Base-by-base conservation (phyloP, 768 basidiomycete species). In the Hygrophorus pudorinus region DNA sequence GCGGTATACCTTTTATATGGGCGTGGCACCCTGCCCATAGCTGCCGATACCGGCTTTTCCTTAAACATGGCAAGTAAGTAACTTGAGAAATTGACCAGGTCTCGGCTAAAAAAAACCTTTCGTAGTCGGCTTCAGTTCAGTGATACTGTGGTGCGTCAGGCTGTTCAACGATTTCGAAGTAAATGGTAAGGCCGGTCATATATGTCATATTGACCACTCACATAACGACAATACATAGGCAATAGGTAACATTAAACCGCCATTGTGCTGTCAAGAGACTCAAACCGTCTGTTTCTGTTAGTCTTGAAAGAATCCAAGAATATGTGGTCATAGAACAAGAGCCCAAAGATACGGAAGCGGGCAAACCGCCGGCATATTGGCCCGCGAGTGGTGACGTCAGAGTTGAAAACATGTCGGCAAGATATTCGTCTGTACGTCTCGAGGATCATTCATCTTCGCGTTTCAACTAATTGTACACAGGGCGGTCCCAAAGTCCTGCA, bases 231-330 rank as follows among this genome's bases (percentile, higher is more conserved):
- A 24, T 29, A 17, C 12, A 16, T 42, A 45, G 55, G 48, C 7
- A 61, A 61, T 40, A 61, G 58, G 59, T 56, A 41, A 4, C 21
- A 24, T 42, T 63, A 8, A 8, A 14, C 0, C 8, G 16, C 9
- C 14, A 16, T 18, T n/a, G 21, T 1, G 24, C 14, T 17, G 16
- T 18, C 1, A 29, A 42, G 12, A 41, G 14, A 5, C 13, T 20
- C 18, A 18, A 30, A 11, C 11, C 13, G n/a, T 38, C 24, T 24
- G 24, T 24, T 24, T 24, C 7, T 24, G 24, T 7, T 38, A 70
- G 71, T 50, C 54, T 70, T 21, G 88, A 92, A 55, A 81, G 89
- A 47, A 79, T 90, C 1, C 73, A 82, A 44, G 81, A 59, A 1
- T 82, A 77, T 53, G 56, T 80, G n/a, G 53, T 64, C 28, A 77